Base-by-base conservation (phyloP, 2,329 filamentous ascomycete genomes). In the Mariannaea elegans region DNA sequence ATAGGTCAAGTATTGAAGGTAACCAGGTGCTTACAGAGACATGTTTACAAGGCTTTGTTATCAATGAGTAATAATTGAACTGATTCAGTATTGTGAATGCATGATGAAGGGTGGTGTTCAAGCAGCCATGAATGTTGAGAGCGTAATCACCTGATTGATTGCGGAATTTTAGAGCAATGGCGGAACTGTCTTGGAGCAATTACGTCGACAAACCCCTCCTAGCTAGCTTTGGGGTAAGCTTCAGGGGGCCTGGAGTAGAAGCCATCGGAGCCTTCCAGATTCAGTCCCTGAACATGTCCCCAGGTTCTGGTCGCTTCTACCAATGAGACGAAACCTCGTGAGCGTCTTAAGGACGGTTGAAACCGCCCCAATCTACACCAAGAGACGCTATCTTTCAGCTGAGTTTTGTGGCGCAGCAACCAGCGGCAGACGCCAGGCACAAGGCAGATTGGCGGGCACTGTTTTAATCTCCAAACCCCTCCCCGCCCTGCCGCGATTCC, bases 371-470 rank as follows among this genome's bases (percentile, higher is more conserved):
- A 50, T 29, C 24, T n/a, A 34, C 65, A 61, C 65, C 61, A 68
- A 58, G 53, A 19, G 29, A 12, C 65, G 54, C 66, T 65, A 69
- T 49, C 19, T 31, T 68, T 70, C 67, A 70, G 67, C 67, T 70
- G 62, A 56, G 56, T 56, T 51, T 52, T n/a, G 58, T 68, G 63
- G 65, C 61, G 66, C 31, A 31, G 41, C n/a, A 42, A 23, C 41
- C 48, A 53, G 39, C 39, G 51, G 50, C 48, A 50, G 31, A 31
- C 19, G 16, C 50, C 55, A 53, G 55, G 36, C 29, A 54, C 62
- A 46, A 63, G 63, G 50, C 62, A 59, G 63, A 66, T 49, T 62
- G 29, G 21, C 23, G 24, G 41, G 13, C 36, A 27, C 44, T 38
- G 32, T 16, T 45, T 42, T 49, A 61, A 58, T 59, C 47, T 48